A percentile compares a stretch with the other conserved stretches of the same genome.
These are phyloP conservation scores for Filosporella fistucella DNA, from an alignment of 495 filamentous ascomycete genomes.

Conservation along the genomic window DNA sequence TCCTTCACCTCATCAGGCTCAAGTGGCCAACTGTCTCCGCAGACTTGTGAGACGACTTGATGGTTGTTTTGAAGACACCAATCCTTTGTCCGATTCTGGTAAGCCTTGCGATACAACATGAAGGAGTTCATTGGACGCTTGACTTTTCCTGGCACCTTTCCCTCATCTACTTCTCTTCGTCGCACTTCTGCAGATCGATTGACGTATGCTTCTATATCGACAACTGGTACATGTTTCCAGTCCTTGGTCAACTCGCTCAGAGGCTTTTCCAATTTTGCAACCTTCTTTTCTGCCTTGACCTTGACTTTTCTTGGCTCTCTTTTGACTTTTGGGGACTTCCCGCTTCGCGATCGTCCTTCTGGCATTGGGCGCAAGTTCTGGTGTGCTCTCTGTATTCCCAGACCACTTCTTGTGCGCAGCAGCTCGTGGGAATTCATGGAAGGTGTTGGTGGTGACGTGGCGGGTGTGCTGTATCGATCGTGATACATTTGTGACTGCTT, in stretches of 20 bases:
- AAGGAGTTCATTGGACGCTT: conserved; percentile 97
- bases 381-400: conserved; percentile 6
- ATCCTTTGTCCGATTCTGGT: conserved; percentile 77
- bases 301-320: conserved; percentile 47
- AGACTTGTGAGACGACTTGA: conserved; percentile 82
- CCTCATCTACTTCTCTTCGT: conserved; percentile 57
- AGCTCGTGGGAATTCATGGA: conserved; percentile 17
- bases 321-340: conserved; percentile 22
- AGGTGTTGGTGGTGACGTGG: conserved; percentile 44
- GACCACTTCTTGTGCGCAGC: conserved; percentile 23
- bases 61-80: conserved; percentile 89
- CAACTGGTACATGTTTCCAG: conserved; percentile 56
- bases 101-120: conserved; percentile 96
- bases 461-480: conserved; percentile 43
- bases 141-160: conserved; percentile 70
- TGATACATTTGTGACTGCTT: conserved; percentile 10
- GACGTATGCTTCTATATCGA: conserved; percentile 81
- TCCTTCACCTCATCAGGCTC: conserved; percentile 67
- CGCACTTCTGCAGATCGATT: conserved; percentile 64
- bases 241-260: conserved; percentile 75
- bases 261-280: conserved; percentile 57
- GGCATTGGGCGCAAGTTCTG: conserved; percentile 20
- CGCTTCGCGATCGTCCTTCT: conserved; percentile 9
- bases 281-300: conserved; percentile 43
- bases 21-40: conserved; percentile 80